These are phyloP conservation scores for Pseudonitzschia multistriata DNA, from an alignment of 108 stramenopile genomes.

Conservation along the genomic window DNA sequence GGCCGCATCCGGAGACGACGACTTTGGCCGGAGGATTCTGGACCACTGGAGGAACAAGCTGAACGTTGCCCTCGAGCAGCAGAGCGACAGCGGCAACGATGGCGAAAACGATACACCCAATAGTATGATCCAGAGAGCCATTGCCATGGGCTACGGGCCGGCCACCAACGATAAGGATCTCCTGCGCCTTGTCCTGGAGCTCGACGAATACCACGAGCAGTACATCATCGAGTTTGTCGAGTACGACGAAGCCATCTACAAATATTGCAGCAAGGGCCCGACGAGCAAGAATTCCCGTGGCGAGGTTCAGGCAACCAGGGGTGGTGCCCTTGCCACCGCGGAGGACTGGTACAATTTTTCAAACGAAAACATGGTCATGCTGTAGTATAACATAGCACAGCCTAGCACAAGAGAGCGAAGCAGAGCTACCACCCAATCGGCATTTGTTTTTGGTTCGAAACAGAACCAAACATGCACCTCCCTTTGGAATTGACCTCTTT, in stretches of 20 bases:
- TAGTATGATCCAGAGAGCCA: not conserved
- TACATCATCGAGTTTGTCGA: slow-evolving; percentile 10
- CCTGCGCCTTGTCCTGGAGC: not conserved
- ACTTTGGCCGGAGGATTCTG: not conserved
- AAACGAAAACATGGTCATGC: not conserved
- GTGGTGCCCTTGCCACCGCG: not conserved
- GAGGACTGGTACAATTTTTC: slow-evolving; percentile 15
- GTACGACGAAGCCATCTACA: slow-evolving; percentile 13
- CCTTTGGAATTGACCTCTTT: too few relatives aligned
- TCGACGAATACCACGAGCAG: slow-evolving; percentile 1
- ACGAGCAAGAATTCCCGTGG: not conserved
- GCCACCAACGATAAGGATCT: slow-evolving; percentile 6
- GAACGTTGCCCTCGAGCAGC: not conserved
- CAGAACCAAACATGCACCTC: too few relatives aligned
- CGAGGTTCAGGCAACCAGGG: not conserved
- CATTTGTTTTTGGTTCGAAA: too few relatives aligned
- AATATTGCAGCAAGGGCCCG: slow-evolving; percentile 9
- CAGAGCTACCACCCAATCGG: too few relatives aligned
- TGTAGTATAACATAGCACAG: too few relatives aligned
- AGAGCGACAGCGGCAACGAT: not conserved
- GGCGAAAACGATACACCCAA: too few relatives aligned
- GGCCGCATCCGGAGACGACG: not conserved
- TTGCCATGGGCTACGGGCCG: not conserved
- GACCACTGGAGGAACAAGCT: too few relatives aligned
- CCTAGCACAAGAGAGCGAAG: too few relatives aligned